Base-by-base conservation (phyloP, 2,329 filamentous ascomycete genomes). In the Venturia pyrina region DNA sequence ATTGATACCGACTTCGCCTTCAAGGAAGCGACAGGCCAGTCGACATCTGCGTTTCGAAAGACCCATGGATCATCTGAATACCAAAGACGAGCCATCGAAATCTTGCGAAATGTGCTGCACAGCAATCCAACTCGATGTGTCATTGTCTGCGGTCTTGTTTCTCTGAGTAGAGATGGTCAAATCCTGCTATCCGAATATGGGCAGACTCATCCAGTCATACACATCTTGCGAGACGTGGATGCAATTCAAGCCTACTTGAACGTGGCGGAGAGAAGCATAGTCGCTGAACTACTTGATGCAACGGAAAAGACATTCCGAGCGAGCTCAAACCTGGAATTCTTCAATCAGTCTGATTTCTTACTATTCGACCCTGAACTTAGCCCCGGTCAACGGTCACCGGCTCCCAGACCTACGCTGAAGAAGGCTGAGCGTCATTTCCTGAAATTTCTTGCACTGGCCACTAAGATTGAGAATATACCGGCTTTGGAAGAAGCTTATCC, bases 311-410 rank as follows among this genome's bases (percentile, higher is more conserved):
- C 89, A 19, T 86, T 89, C 69, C 81, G 87, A 62, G 81, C 80
- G 1, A 90, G 87, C 72, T 87, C 87, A 13, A 91, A 90, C 69
- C 83, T 89, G 68, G 89, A 92, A 71, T 93, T 91, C 73, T 91
- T 87, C 78, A 91, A 91, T 70, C 78, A 89, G 19, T 87, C 87
- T 1, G 88, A 90, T 71, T 78, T 71, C 40, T 66, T 65, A 69
- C 63, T 70, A 73, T 59, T 70, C 71, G n/a, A 48, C 17, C 17
- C 44, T 28, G 46, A 64, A 24, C 44, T 64, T 19, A 69, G 71
- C 69, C 34, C 72, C 37, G 65, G 74, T 57, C 64, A 71, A 1
- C 70, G 73, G 1, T 71, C 73, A 7, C 70, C 57, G 7, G 34
- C 64, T 37, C 64, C 59, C 17, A 43, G 44, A 10, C 75, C 90